Evolutionary conservation across 139 green algal genomes (phyloP), one percentile per base, ranked within the genome.

Genomic region (Edaphochlamys debaryana): DNA sequence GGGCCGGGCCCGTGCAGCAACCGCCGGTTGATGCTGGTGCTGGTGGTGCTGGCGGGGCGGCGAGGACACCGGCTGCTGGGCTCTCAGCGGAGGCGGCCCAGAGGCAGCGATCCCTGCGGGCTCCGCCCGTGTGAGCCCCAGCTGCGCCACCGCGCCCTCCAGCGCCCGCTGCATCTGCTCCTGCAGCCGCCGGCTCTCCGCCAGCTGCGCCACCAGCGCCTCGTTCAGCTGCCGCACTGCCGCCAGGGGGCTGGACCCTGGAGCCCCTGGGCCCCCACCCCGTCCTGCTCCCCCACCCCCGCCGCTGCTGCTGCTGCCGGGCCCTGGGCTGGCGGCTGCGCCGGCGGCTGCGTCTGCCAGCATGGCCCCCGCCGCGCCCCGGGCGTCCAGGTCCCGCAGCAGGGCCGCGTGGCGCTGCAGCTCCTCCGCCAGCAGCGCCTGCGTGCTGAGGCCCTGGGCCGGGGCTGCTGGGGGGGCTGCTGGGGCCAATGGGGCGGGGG

Each of bases 191-290:
- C 40, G 58, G 66, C 50, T 84, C 27, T 76, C 66, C 3, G 36
- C 27, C 66, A 76, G 66, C 78, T 77, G 78, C 67, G 7, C 37
- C 45, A 63, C 1, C 64, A 83, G 77, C 64, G 77, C 77, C 17
- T 74, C 77, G 13, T 76, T 82, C 63, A 73, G 48, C 48, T 23
- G 11, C 48, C 48, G 48, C 48, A 54, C 48, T 54, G 11, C 11
- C 48, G 48, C 48, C 48, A 54, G 48, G 48, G 15, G 48, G 11
- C 48, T 54, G 48, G 48, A n/a, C n/a, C n/a, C n/a, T n/a, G n/a
- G n/a, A n/a, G n/a, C n/a, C n/a, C n/a, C n/a, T n/a, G n/a, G n/a
- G n/a, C n/a, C n/a, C n/a, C n/a, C n/a, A 15, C 48, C 23, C 20
- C 50, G 50, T 22, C 50, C 50, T 11, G 50, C 50, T 19, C 8